These are phyloP conservation scores for Zygosaccharomyces lentus DNA, from an alignment of 805 yeast genomes.

Conservation along the genomic window DNA sequence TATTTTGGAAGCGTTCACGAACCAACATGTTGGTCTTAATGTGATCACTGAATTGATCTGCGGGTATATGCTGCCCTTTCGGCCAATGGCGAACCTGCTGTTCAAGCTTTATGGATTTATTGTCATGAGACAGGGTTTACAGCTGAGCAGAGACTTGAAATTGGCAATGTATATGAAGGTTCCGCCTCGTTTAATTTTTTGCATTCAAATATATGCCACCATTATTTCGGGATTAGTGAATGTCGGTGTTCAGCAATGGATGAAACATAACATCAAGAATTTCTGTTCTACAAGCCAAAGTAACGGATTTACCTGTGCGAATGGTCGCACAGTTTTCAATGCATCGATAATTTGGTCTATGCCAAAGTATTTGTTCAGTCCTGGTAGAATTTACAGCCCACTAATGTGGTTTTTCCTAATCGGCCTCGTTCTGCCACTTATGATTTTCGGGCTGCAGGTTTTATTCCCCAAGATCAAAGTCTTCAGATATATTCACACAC, in stretches of 20 bases:
- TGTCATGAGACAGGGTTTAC: slow-evolving; percentile 51
- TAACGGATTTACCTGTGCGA: slow-evolving; percentile 44
- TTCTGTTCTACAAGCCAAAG: slow-evolving; percentile 40
- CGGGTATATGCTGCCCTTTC: slow-evolving; percentile 55
- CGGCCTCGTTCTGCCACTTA: slow-evolving; percentile 43
- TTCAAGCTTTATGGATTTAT: slow-evolving; percentile 52
- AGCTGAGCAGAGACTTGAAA: slow-evolving; percentile 49
- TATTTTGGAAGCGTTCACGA: slow-evolving; percentile 54
- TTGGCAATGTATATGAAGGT: slow-evolving; percentile 55
- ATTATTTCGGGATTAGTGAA: slow-evolving; percentile 38
- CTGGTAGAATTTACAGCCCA: slow-evolving; percentile 50
- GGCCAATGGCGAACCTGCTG: slow-evolving; percentile 51
- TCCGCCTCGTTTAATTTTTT: slow-evolving; percentile 53
- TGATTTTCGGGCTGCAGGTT: slow-evolving; percentile 33
- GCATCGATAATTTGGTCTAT: slow-evolving; percentile 52
- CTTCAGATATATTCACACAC: slow-evolving; percentile 46
- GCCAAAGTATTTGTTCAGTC: slow-evolving; percentile 50
- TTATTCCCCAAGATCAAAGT: slow-evolving; percentile 30
- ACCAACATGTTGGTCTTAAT: slow-evolving; percentile 51
- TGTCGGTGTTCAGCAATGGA: slow-evolving; percentile 41
- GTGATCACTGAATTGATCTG: slow-evolving; percentile 57
- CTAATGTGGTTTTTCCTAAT: slow-evolving; percentile 53
- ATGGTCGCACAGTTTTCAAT: slow-evolving; percentile 42
- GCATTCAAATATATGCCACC: slow-evolving; percentile 41
- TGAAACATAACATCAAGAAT: slow-evolving; percentile 37